A percentile compares a stretch with the other conserved stretches of the same genome.
Evolutionary conservation across 768 basidiomycete species (phyloP).

Genomic region (Boletellus ananas): DNA sequence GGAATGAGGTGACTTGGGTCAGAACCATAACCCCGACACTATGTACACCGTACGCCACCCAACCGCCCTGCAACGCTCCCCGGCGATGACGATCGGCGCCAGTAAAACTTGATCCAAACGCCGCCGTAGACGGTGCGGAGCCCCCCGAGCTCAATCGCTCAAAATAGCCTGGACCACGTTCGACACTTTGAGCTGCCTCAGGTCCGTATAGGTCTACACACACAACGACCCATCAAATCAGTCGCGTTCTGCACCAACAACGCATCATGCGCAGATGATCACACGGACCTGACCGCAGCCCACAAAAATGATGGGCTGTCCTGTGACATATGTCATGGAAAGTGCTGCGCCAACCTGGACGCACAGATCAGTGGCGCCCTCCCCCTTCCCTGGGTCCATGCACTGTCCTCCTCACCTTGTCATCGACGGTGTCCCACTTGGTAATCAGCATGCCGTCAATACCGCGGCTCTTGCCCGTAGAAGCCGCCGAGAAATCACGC

Average conservation of each 20-base stretch:
- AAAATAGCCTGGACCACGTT: slow-evolving; percentile 95
- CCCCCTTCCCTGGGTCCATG: background rate
- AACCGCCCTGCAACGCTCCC: too few relatives aligned
- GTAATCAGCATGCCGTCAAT: slow-evolving; percentile 99
- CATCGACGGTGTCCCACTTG: slow-evolving; percentile 98
- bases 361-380: slow-evolving; percentile 2
- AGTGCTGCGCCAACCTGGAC: slow-evolving; percentile 91
- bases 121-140: too few relatives aligned
- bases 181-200: slow-evolving; percentile 82
- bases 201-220: slow-evolving; percentile 87
- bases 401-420: slow-evolving; percentile 59
- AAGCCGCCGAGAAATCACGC: slow-evolving; percentile 82
- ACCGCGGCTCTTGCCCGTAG: slow-evolving; percentile 70
- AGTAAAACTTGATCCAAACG: too few relatives aligned
- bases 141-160: too few relatives aligned
- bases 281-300: slow-evolving; percentile 88
- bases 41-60: too few relatives aligned
- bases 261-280: background rate
- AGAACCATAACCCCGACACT: too few relatives aligned
- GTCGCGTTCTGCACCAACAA: background rate
- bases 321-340: slow-evolving; percentile 99
- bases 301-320: slow-evolving; percentile 97
- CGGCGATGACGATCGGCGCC: too few relatives aligned
- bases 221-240: slow-evolving; percentile 6
- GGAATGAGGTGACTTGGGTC: too few relatives aligned